Evolutionary conservation across 2,329 filamentous ascomycete species (phyloP).

Genomic region (Fusarium caatingaense): DNA sequence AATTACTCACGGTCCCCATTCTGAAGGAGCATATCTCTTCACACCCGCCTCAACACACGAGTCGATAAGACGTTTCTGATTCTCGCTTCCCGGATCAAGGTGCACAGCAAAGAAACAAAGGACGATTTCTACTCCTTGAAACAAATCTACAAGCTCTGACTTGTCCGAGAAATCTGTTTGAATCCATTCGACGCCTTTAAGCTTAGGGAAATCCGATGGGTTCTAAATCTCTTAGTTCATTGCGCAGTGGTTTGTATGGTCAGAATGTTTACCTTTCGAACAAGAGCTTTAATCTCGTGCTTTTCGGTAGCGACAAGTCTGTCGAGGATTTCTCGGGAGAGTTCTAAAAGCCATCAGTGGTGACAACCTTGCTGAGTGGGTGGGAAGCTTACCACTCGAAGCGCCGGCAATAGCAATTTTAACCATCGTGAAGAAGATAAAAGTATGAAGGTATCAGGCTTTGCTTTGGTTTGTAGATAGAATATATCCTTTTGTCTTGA

Average conservation of each 20-base stretch:
- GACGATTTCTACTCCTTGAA: background rate
- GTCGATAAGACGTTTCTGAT: slow-evolving; percentile 16
- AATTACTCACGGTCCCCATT: slow-evolving; percentile 4
- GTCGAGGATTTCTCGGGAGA: slow-evolving; percentile 11
- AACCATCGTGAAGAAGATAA: background rate
- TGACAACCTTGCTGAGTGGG: fast-evolving
- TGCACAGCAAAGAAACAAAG: slow-evolving; percentile 11
- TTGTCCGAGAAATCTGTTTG: background rate
- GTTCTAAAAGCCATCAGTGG: fast-evolving
- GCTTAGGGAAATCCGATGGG: background rate
- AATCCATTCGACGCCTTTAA: background rate
- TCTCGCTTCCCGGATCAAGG: background rate
- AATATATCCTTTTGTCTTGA: background rate
- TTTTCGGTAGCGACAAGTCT: background rate
- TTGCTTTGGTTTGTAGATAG: background rate
- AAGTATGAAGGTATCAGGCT: too few species aligned
- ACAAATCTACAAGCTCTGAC: background rate
- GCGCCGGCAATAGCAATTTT: slow-evolving; percentile 10
- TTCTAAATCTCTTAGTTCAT: background rate
- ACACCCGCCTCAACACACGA: slow-evolving; percentile 4
- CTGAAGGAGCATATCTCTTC: slow-evolving; percentile 4
- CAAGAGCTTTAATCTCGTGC: background rate
- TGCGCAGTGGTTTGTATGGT: fast-evolving
- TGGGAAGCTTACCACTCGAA: background rate
- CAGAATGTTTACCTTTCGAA: background rate